Evolutionary conservation across 2,329 filamentous ascomycete species (phyloP), one percentile per base, ranked within the genome.

Genomic region (Colletotrichum spinosum): DNA sequence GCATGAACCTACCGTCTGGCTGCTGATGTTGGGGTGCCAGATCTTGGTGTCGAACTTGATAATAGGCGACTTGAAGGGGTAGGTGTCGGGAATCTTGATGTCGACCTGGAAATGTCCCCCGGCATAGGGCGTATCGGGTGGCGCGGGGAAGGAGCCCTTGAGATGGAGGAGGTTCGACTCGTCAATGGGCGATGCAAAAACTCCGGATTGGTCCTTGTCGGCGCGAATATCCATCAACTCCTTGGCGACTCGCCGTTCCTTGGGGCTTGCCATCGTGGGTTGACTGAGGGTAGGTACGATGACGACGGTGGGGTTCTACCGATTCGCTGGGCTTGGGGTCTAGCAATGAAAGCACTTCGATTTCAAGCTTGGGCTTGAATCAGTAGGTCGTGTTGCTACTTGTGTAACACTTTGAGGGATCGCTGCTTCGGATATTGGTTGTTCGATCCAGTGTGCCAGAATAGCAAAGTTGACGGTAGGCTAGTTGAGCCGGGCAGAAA

Each of bases 1-100:
- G 34, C n/a, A 55, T 15, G 8, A 15, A 83, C 90, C 74, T 81
- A 97, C 94, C 45, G 94, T 97, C 76, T 96, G 92, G 73, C 92
- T 95, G 84, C 92, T 97, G 80, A 99, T 88, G 75, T 99, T 99
- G 39, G 96, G 96, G 77, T 99, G 96, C 94, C 94, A 99, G 71
- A 98, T 91, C 78, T 91, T 94, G 69, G 96, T 99, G 69, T 91
- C 87, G 75, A 98, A 98, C 72, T 88, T 91, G 91, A 99, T 98
- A 65, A 88, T 78, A 5, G 96, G 96, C 4, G 95, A 93, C 71
- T 94, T 92, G 82, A 99, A 99, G 0, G 96, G 96, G 74, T 99
- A 99, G 70, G 92, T 92, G 68, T 87, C 86, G 0, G 95, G 94
- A 57, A 99, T 96, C 72, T 86, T 86, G 72, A 99, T 96, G 73